Evolutionary conservation across 1,139 yeast species (phyloP).

Genomic region (Protomyces inouyei): DNA sequence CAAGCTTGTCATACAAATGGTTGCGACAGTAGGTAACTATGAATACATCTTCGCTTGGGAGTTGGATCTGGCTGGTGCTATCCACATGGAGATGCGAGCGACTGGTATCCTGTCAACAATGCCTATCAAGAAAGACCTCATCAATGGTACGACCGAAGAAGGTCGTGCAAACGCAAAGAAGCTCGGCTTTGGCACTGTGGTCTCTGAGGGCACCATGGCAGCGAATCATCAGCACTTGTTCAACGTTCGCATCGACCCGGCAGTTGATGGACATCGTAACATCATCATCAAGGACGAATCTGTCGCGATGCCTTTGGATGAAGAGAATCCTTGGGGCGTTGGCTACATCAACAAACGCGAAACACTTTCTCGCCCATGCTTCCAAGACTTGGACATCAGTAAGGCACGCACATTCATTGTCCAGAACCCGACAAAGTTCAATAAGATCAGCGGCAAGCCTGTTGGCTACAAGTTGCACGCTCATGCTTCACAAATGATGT

Average conservation of each 20-base stretch:
- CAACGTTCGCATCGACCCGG: constrained; percentile 69
- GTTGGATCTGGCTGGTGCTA: constrained; percentile 76
- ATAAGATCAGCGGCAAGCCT: constrained; percentile 68
- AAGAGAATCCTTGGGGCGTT: constrained; percentile 22
- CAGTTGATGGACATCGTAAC: constrained; percentile 73
- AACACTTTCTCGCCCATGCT: constrained; percentile 46
- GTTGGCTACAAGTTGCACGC: constrained; percentile 72
- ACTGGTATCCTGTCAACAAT: constrained; percentile 75
- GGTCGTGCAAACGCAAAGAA: constrained; percentile 47
- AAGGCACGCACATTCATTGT: constrained; percentile 74
- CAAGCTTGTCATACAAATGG: constrained; percentile 65
- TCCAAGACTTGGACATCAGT: constrained; percentile 54
- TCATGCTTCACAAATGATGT: constrained; percentile 65
- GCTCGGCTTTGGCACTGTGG: constrained; percentile 68
- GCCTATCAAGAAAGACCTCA: constrained; percentile 50
- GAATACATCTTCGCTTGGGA: constrained; percentile 80
- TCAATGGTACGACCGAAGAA: constrained; percentile 3
- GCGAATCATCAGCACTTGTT: constrained; percentile 82
- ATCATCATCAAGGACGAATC: constrained; percentile 44
- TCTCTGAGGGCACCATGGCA: constrained; percentile 74
- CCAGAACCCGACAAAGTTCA: constrained; percentile 61
- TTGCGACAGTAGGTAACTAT: constrained; percentile 79
- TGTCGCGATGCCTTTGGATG: constrained; percentile 17
- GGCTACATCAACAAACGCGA: constrained; percentile 10
- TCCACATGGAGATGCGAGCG: constrained; percentile 68